Evolutionary conservation across 768 basidiomycete species (phyloP), one percentile per base, ranked within the genome.

Genomic region (Boletellus ananas): DNA sequence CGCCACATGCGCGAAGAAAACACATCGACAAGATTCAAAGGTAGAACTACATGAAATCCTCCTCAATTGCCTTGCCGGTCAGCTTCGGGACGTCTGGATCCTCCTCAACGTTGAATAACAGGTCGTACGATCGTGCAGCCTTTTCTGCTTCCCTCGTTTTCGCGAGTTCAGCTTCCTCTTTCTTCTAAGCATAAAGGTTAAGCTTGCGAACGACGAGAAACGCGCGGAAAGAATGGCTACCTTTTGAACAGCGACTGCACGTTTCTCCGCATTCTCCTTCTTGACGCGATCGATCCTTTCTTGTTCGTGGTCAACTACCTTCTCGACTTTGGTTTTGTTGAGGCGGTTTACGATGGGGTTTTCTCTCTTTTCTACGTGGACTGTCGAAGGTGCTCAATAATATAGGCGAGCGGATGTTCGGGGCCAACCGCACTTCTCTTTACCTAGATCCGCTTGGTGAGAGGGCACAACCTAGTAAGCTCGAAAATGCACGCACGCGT

Each of bases 311-410:
- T 98, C 90, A 20, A 96, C 90, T 33, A 79, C 76, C 25, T 75
- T 78, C 69, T 91, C 91, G 44, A 80, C 71, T 61, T 94, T 97
- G 13, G 94, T 97, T 73, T 95, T 96, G 70, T 90, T 94, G 37
- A 97, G 73, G 23, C 94, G 83, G 63, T 97, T 97, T 31, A 97
- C 88, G 50, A 95, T 88, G 3, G 75, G 58, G 63, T 99, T 99
- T 56, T 95, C 89, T 29, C 94, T 83, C 49, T 84, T 83, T 1
- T 77, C 65, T 7, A 97, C 74, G 61, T 95, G 78, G 1, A 93
- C 91, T 92, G 51, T 20, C 21, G 8, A 1, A 9, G 5, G 17
- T 25, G 1, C 3, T 58, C 17, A 56, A 49, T 18, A 16, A n/a
- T 17, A 29, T 41, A 21, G 7, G 27, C 16, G 16, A 43, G 8